Evolutionary conservation across 75 land plant genomes (phyloP).

Genomic region (Pinus albicaulis): DNA sequence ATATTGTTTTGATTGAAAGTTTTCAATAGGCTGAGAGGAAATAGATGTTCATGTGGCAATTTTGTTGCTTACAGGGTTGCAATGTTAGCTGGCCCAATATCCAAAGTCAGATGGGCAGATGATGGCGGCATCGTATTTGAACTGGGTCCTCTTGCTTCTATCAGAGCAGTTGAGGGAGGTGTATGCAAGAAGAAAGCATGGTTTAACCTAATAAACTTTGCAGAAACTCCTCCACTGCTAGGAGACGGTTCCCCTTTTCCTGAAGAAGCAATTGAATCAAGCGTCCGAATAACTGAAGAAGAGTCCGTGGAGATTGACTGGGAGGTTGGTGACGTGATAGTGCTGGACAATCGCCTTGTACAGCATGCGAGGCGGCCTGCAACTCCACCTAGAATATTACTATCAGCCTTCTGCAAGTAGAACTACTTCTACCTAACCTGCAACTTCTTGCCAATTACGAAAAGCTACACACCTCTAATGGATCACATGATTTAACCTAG

Average conservation of each 20-base stretch:
- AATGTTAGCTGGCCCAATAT: neutral
- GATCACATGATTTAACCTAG: too few species aligned
- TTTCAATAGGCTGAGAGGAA: neutral
- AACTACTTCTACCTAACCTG: too few species aligned
- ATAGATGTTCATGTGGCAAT: neutral
- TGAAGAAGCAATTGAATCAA: slow-evolving; percentile 2
- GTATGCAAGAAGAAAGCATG: neutral
- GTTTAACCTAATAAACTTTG: neutral
- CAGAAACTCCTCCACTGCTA: neutral
- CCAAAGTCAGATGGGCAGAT: neutral
- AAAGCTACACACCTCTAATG: too few species aligned
- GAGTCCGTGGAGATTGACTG: slow-evolving; percentile 15
- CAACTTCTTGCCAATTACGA: too few species aligned
- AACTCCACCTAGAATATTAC: slow-evolving; percentile 10
- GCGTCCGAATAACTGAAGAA: slow-evolving; percentile 13
- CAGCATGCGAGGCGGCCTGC: slow-evolving; percentile 16
- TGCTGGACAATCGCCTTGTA: slow-evolving; percentile 15
- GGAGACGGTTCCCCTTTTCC: slow-evolving; percentile 18
- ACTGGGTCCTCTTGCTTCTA: neutral
- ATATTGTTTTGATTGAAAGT: too few species aligned
- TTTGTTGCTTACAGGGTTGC: neutral
- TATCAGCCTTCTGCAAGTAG: slow-evolving; percentile 9
- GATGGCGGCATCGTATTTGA: neutral
- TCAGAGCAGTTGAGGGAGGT: neutral
- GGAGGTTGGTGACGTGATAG: slow-evolving; percentile 18